phyloP scores from a whole-genome alignment of 306 rosid genomes.

The Abrus pulchellus region DNA sequence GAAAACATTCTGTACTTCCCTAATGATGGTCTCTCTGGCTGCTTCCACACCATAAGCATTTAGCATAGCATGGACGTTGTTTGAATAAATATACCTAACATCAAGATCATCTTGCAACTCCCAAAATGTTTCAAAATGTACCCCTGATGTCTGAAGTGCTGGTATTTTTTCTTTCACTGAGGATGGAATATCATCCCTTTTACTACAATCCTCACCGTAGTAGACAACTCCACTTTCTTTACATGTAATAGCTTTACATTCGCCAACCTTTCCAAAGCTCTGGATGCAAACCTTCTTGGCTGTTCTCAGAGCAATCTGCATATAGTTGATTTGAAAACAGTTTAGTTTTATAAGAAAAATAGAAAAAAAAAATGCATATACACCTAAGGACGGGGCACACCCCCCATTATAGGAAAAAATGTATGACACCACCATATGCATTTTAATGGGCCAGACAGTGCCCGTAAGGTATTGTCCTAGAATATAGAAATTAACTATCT shows the following conservation, averaged over 20 bases:
- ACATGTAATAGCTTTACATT: constrained; percentile 74
- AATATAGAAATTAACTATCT: not conserved
- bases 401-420: not conserved
- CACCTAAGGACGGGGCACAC: not conserved
- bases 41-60: constrained; percentile 86
- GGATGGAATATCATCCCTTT: constrained; percentile 59
- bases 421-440: not conserved
- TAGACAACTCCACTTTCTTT: constrained; percentile 81
- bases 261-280: constrained; percentile 70
- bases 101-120: constrained; percentile 73
- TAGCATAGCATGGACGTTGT: constrained; percentile 75
- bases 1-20: constrained; percentile 84
- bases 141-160: constrained; percentile 83
- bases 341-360: constrained; percentile 32
- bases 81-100: constrained; percentile 77
- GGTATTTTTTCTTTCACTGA: constrained; percentile 68
- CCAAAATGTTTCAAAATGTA: constrained; percentile 81
- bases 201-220: constrained; percentile 63
- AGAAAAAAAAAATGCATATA: constrained; percentile 8
- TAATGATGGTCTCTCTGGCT: constrained; percentile 84
- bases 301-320: constrained; percentile 78
- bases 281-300: constrained; percentile 81
- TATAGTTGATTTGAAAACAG: constrained; percentile 16
- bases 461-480: not conserved
- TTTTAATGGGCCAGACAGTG: not conserved